Evolutionary conservation across 2,329 filamentous ascomycete genomes (phyloP), one percentile per base, ranked within the genome.

Genomic region (Chrysosphaeria jannelii): DNA sequence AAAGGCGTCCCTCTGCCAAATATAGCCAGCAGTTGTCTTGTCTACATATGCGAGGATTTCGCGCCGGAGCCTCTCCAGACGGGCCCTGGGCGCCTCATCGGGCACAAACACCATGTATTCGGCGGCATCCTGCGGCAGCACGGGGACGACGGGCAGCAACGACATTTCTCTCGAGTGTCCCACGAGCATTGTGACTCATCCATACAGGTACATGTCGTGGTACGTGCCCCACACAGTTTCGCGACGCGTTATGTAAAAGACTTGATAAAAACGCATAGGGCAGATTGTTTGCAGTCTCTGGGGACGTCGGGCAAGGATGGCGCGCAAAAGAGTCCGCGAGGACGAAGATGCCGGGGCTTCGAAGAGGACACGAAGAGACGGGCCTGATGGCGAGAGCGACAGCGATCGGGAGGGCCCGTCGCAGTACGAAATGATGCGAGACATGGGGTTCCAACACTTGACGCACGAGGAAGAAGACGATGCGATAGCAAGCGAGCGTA

Each of bases 1-100:
- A 31, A 97, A 79, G 0, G 52, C 47, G 25, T 90, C 78, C 8
- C 78, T 62, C 40, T 97, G 85, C 85, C 85, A 97, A 30, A 97
- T 89, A 35, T 91, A 90, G 29, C 74, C 67, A 33, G 61, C 66
- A n/a, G 81, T 52, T 6, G 76, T 45, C 3, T 53, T 48, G 20
- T 60, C 61, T 4, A 45, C 41, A n/a, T 85, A 43, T 14, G 62
- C 51, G 3, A 55, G 45, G 1, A 71, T 65, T 2, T 62, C 55
- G 40, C 64, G 74, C 25, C 76, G 63, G 7, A 90, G 53, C 11
- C 55, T 47, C 27, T 74, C 67, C n/a, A 91, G 52, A 11, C 56
- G 54, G 13, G 59, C 44, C 8, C 72, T 50, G n/a, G 58, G 47
- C 28, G 51, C 8, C 7, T 23, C 23, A 29, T 72, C 56, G 30